Percentiles rank a stretch among this genome's conserved stretches.
phyloP scores from a whole-genome alignment of 106 monocot species.

The Dactylorhiza incarnata region DNA sequence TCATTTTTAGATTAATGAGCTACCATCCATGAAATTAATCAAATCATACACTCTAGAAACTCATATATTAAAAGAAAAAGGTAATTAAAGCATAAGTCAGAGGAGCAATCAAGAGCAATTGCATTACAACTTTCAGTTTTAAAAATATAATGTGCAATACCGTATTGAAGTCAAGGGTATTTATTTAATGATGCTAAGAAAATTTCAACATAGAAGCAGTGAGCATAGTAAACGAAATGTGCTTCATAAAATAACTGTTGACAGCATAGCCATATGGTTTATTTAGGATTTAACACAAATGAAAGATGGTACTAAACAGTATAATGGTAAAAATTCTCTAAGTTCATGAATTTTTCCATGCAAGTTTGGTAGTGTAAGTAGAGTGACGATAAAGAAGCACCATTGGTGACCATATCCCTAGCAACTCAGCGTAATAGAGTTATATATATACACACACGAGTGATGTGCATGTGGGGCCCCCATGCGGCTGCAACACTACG shows the following conservation, averaged over 20 bases:
- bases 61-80: background rate
- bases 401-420: too few relatives aligned
- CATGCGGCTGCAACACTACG: too few relatives aligned
- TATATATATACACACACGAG: too few relatives aligned
- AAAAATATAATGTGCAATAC: background rate
- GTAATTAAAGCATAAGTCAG: background rate
- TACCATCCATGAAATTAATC: background rate
- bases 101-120: background rate
- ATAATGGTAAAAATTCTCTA: background rate
- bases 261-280: background rate
- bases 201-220: background rate
- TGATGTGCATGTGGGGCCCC: too few relatives aligned
- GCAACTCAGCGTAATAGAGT: too few relatives aligned
- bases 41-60: background rate
- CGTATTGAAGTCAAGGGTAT: background rate
- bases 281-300: background rate
- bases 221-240: background rate
- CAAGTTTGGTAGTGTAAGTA: too few relatives aligned
- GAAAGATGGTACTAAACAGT: background rate
- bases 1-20: conserved; percentile 1
- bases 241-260: background rate
- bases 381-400: too few relatives aligned
- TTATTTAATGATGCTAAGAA: background rate
- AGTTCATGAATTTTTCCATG: too few relatives aligned
- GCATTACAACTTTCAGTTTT: background rate